Percentiles rank a stretch among this genome's conserved stretches.
Conservation (phyloP, 73 alveolate species). For the Paramecium primaurelia region DNA sequence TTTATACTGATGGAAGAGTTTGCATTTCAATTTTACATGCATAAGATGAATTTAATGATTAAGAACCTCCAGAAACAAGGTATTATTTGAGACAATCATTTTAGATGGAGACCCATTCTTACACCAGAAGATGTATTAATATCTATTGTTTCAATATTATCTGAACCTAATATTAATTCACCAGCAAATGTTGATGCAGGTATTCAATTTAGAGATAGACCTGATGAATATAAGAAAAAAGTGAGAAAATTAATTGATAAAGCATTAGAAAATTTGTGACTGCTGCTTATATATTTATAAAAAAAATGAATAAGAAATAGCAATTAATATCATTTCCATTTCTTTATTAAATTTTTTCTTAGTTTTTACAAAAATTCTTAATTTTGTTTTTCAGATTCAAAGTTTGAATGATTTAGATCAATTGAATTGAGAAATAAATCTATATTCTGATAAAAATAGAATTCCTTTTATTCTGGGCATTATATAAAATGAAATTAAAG, state of each 20-base stretch:
- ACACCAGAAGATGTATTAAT: conserved; percentile 85
- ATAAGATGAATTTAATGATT: conserved; percentile 74
- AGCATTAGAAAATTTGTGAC: conserved; percentile 82
- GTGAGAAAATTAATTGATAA: conserved; percentile 79
- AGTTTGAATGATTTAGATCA: background rate
- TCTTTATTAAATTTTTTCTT: background rate
- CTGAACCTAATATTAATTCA: conserved; percentile 88
- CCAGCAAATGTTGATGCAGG: conserved; percentile 96
- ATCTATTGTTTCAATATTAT: conserved; percentile 86
- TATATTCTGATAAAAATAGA: background rate
- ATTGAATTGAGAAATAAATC: background rate
- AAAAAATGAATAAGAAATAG: background rate
- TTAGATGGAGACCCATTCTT: conserved; percentile 91
- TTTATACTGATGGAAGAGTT: conserved; percentile 90
- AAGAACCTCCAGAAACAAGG: conserved; percentile 84
- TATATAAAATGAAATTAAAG: background rate
- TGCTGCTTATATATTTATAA: background rate
- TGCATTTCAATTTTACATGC: conserved; percentile 90
- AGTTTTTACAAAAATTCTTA: background rate
- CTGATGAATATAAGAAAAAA: conserved; percentile 79
- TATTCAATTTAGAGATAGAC: conserved; percentile 76
- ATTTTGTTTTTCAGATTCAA: background rate
- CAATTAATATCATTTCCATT: background rate
- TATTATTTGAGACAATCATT: background rate
- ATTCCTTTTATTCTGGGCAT: background rate